A percentile compares a stretch with the other conserved stretches of the same genome.
phyloP scores from a whole-genome alignment of 2,329 filamentous ascomycete species.

The Apiospora hydei region DNA sequence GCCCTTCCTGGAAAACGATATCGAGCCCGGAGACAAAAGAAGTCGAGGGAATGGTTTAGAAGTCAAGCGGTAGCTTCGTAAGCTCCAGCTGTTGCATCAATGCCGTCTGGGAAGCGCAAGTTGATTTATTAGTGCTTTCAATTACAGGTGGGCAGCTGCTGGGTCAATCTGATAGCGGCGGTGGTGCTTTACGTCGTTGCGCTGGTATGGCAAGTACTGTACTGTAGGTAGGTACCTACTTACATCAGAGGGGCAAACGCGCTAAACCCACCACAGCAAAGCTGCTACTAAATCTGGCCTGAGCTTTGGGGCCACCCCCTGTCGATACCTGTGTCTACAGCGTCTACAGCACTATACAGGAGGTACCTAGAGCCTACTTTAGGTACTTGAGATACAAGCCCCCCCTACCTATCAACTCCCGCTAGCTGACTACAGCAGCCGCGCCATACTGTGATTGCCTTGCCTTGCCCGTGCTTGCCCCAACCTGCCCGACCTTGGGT shows the following conservation, averaged over 20 bases:
- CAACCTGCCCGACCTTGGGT: constrained; percentile 22
- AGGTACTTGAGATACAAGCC: too few species aligned
- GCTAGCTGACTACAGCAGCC: constrained; percentile 33
- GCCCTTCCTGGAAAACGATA: background rate
- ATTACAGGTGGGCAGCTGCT: background rate
- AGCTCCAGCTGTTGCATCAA: background rate
- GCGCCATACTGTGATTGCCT: constrained; percentile 54
- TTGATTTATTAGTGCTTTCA: background rate
- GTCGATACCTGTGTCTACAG: background rate
- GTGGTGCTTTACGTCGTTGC: constrained; percentile 1
- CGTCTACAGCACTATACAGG: background rate
- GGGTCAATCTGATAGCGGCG: background rate
- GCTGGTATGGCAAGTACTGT: background rate
- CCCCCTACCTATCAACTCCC: too few species aligned
- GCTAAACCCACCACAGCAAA: background rate
- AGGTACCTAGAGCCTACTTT: too few species aligned
- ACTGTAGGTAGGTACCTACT: too few species aligned
- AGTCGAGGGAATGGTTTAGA: background rate
- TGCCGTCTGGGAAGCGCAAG: background rate
- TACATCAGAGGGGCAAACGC: background rate
- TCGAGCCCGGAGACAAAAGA: background rate
- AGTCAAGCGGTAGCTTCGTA: background rate
- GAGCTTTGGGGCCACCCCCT: constrained; percentile 20
- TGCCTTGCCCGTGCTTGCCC: constrained; percentile 35
- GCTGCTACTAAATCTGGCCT: constrained; percentile 14